phyloP scores from a whole-genome alignment of 306 rosid species.

The Quercus berberidifolia region DNA sequence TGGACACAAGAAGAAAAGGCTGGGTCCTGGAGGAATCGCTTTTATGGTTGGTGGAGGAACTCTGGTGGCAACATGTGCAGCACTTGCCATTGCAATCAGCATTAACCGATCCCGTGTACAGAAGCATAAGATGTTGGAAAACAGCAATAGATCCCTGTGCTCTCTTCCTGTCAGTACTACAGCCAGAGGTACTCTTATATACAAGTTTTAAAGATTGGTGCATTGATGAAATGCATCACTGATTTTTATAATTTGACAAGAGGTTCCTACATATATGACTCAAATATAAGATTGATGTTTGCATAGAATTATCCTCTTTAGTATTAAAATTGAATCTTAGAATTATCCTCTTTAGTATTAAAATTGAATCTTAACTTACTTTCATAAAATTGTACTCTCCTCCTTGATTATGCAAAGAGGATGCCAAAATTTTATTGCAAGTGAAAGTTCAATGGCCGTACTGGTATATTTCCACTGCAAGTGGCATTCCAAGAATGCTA shows the following conservation, averaged over 20 bases:
- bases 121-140: slow-evolving; percentile 32
- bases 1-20: slow-evolving; percentile 46
- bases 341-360: not conserved
- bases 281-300: not conserved
- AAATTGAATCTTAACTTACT: not conserved
- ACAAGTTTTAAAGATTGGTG: not conserved
- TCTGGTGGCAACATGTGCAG: slow-evolving; percentile 57
- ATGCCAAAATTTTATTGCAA: not conserved
- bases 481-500: not conserved
- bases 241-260: not conserved
- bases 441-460: not conserved
- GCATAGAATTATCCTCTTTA: not conserved
- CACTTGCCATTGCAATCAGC: slow-evolving; percentile 46
- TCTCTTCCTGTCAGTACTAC: slow-evolving; percentile 38
- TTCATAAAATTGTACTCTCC: not conserved
- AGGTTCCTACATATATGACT: too few species aligned
- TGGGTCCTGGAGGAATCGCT: slow-evolving; percentile 73
- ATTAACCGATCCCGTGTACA: slow-evolving; percentile 35
- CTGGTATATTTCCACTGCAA: not conserved
- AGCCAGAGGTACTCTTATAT: slow-evolving; percentile 47
- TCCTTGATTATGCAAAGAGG: not conserved
- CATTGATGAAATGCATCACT: not conserved
- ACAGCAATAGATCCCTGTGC: slow-evolving; percentile 28
- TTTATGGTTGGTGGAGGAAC: slow-evolving; percentile 67
- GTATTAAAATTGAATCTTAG: not conserved